phyloP scores from a whole-genome alignment of 2,329 filamentous ascomycete genomes.

The Phoma sp. region DNA sequence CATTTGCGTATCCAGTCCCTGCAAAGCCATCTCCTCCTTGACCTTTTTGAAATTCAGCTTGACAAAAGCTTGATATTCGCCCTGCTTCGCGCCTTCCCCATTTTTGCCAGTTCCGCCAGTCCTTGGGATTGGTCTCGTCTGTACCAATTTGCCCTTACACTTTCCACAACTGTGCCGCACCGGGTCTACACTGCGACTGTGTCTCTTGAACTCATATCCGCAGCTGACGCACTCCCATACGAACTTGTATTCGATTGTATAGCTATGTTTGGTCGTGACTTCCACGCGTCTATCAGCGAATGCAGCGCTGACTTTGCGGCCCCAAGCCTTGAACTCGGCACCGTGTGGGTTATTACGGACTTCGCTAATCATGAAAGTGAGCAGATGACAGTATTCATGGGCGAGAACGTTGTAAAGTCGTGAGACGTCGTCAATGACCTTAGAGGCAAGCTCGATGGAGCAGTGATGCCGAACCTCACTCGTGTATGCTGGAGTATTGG shows the following conservation, averaged over 20 bases:
- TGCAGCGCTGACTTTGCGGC: constrained; percentile 56
- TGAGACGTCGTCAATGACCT: constrained; percentile 77
- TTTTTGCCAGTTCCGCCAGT: constrained; percentile 14
- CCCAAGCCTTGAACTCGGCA: constrained; percentile 79
- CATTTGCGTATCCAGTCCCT: constrained; percentile 56
- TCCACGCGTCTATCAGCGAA: constrained; percentile 69
- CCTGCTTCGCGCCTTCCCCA: constrained; percentile 24
- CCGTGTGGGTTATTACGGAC: constrained; percentile 81
- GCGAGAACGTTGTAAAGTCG: constrained; percentile 89
- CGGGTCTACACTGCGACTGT: constrained; percentile 84
- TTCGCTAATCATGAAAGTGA: constrained; percentile 85
- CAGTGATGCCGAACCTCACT: constrained; percentile 64
- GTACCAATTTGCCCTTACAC: constrained; percentile 72
- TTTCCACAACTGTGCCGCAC: constrained; percentile 72
- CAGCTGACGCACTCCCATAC: constrained; percentile 80
- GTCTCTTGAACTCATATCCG: constrained; percentile 75
- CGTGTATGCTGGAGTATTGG: constrained; percentile 28
- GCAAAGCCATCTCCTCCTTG: constrained; percentile 51
- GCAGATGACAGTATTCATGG: constrained; percentile 94
- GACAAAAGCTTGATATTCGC: constrained; percentile 65
- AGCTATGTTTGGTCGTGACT: constrained; percentile 89
- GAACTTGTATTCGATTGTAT: constrained; percentile 91
- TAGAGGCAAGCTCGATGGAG: constrained; percentile 85
- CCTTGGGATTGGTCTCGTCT: constrained; percentile 80
- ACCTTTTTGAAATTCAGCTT: constrained; percentile 69